Conservation (phyloP, 2,329 filamentous ascomycete genomes). For the Fusarium sp. region DNA sequence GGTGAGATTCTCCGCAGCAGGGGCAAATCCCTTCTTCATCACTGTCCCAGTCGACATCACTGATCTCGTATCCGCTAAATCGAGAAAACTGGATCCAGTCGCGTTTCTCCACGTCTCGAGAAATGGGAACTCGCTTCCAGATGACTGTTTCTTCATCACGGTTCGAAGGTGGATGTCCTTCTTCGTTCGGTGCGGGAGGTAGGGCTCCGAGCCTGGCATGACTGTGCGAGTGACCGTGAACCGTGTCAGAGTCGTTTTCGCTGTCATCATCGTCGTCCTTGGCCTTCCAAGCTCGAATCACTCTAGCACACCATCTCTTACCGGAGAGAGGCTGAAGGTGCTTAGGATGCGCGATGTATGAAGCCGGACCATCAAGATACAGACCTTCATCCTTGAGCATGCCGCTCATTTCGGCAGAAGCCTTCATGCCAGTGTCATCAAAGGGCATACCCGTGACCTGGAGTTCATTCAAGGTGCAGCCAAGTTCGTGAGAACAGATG, state of each 20-base stretch:
- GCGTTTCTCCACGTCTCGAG: slow-evolving; percentile 58
- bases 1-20: slow-evolving; percentile 59
- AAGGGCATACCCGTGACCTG: slow-evolving; percentile 67
- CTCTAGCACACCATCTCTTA: slow-evolving; percentile 58
- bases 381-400: slow-evolving; percentile 69
- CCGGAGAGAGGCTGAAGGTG: slow-evolving; percentile 59
- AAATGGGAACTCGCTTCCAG: slow-evolving; percentile 66
- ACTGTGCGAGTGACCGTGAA: slow-evolving; percentile 45
- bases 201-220: slow-evolving; percentile 54
- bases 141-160: slow-evolving; percentile 62
- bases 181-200: slow-evolving; percentile 59
- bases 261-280: slow-evolving; percentile 46
- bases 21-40: slow-evolving; percentile 58
- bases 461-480: slow-evolving; percentile 67
- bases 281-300: slow-evolving; percentile 62
- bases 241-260: slow-evolving; percentile 47
- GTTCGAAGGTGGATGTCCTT: slow-evolving; percentile 59
- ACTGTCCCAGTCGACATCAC: slow-evolving; percentile 52
- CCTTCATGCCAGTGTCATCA: slow-evolving; percentile 64
- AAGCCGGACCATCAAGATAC: slow-evolving; percentile 62
- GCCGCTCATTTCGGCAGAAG: slow-evolving; percentile 64
- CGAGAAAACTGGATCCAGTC: slow-evolving; percentile 66
- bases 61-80: slow-evolving; percentile 57
- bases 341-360: slow-evolving; percentile 60
- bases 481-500: slow-evolving; percentile 67